These are phyloP conservation scores for Gossypium lobatum DNA, from an alignment of 441 rosid genomes.

Conservation along the genomic window DNA sequence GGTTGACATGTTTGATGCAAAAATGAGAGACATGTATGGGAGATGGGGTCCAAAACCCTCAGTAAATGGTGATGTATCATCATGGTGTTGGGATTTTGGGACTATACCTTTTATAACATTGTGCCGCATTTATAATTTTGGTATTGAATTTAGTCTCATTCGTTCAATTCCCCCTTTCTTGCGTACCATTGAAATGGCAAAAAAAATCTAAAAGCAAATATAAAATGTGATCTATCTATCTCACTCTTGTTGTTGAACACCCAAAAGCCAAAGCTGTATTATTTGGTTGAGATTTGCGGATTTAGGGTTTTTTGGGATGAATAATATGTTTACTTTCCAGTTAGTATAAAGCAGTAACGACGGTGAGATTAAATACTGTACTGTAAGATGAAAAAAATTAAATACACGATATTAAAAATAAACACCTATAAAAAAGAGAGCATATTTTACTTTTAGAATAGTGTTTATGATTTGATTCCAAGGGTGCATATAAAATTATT, in stretches of 20 bases:
- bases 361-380: no score
- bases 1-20: constrained; percentile 17
- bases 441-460: neutral
- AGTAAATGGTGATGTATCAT: constrained; percentile 21
- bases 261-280: neutral
- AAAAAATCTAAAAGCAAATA: neutral
- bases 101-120: constrained; percentile 12
- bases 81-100: constrained; percentile 18
- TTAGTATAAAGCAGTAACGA: no score
- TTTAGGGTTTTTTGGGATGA: no score
- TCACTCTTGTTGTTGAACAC: neutral
- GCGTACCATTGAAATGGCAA: neutral
- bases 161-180: neutral
- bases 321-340: neutral
- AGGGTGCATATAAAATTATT: neutral
- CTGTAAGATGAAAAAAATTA: no score
- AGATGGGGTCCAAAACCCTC: constrained; percentile 34
- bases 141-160: neutral
- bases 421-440: no score
- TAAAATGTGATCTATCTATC: no score
- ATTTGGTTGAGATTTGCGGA: neutral
- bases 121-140: constrained; percentile 12
- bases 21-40: constrained; percentile 26
- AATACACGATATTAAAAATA: no score
- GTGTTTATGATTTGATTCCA: neutral